Base-by-base conservation (phyloP, 352 stramenopile species). In the Aphanomyces cochlioides region DNA sequence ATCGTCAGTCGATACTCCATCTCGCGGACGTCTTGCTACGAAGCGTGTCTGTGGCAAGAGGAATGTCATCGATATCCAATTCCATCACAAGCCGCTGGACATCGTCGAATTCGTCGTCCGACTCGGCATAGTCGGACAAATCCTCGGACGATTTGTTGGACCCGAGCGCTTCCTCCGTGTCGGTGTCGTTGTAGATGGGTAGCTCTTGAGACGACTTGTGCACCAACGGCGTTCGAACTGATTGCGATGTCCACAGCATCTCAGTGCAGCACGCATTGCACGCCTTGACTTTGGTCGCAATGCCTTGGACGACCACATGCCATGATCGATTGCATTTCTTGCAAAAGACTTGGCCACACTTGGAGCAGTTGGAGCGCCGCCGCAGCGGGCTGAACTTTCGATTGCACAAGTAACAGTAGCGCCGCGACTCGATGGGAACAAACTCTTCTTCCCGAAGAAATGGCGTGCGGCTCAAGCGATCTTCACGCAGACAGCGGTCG, bases 341-440 rank as follows among this genome's bases (percentile, higher is more conserved):
- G 50, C 50, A 58, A 58, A 58, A 58, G 50, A 58, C 50, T 58
- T 58, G 17, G 50, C 50, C 50, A 28, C 50, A 58, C 36, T 58
- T 58, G 50, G 36, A 17, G 50, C 50, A 58, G 50, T 58, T 58
- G 15, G 21, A 58, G n/a, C 36, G n/a, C 19, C 7, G 36, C 6
- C 6, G 15, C n/a, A 57, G 17, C 15, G 7, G 15, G 19, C 19
- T 7, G 17, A 57, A 34, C 48, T 57, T 57, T 34, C 36, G n/a
- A 15, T 57, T 15, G 48, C 48, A 57, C 15, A 57, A 21, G 17
- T 36, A 57, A 21, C 48, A 57, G 15, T 34, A 21, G 12, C 48
- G 48, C 48, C 48, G 48, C 6, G 19, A 7, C 15, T 57, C 12
- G 7, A 36, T 57, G 12, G 48, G 19, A 15, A 57, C 48, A n/a